These are phyloP conservation scores for Rehmannia glutinosa DNA, from an alignment of 257 asterid genomes.

Conservation along the genomic window DNA sequence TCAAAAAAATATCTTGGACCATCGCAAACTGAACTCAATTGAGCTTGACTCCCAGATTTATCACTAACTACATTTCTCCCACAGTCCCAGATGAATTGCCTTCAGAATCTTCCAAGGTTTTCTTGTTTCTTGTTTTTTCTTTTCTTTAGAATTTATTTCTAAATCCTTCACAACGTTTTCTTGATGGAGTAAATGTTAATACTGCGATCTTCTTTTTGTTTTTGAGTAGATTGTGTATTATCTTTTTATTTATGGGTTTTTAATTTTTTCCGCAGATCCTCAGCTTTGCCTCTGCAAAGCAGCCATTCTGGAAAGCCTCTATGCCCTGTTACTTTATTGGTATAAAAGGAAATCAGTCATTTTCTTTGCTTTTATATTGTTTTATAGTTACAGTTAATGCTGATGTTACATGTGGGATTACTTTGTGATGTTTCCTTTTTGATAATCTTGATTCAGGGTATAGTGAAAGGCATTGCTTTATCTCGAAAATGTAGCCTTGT, in stretches of 20 bases:
- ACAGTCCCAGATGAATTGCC: slow-evolving; percentile 57
- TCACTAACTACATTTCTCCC: background rate
- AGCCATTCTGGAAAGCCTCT: slow-evolving; percentile 31
- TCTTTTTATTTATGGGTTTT: slow-evolving; percentile 9
- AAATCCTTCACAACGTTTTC: background rate
- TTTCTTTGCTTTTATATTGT: background rate
- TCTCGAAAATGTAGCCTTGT: slow-evolving; percentile 18
- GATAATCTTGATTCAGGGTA: slow-evolving; percentile 34
- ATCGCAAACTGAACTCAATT: background rate
- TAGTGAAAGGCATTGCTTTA: slow-evolving; percentile 21
- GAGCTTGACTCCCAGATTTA: background rate
- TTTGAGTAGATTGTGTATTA: slow-evolving; percentile 9
- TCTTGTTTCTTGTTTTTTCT: background rate
- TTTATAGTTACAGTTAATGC: background rate
- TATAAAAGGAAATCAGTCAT: slow-evolving; percentile 14
- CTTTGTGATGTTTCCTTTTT: background rate
- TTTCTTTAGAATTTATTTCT: background rate
- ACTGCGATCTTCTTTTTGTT: background rate
- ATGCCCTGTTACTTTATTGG: slow-evolving; percentile 38
- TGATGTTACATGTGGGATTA: background rate
- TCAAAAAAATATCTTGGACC: slow-evolving; percentile 22
- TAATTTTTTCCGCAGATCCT: slow-evolving; percentile 40
- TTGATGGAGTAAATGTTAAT: background rate
- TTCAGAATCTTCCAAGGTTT: slow-evolving; percentile 75
- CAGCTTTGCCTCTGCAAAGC: slow-evolving; percentile 53